Evolutionary conservation across 208 protist genomes (phyloP).

Genomic region (Acanthamoeba royreba): DNA sequence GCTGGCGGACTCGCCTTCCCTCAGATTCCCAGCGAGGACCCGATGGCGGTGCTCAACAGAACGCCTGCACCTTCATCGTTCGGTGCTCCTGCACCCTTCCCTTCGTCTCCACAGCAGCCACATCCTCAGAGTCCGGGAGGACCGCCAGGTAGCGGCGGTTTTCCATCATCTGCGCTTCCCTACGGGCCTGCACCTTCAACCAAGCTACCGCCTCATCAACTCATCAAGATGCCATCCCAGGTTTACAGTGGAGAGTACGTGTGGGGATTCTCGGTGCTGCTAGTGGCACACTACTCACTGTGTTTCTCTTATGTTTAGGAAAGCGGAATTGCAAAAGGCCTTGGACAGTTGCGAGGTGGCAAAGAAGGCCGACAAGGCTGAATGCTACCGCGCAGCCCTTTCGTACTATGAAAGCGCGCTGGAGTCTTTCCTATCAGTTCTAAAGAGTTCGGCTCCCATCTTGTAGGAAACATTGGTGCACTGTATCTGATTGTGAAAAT

Average conservation of each 20-base stretch:
- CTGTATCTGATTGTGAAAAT: no score
- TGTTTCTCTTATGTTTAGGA: no score
- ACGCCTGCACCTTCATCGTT: no score
- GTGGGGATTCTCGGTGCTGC: no score
- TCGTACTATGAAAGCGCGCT: neutral
- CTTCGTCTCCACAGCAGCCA: neutral
- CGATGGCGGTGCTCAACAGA: neutral
- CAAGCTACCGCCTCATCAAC: neutral
- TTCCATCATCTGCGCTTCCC: neutral
- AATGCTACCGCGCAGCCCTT: neutral
- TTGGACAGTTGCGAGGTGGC: neutral
- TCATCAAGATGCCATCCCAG: constrained; percentile 2
- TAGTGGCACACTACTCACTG: no score
- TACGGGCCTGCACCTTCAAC: neutral
- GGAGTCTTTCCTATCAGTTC: neutral
- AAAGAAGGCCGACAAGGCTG: neutral
- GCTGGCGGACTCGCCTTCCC: neutral
- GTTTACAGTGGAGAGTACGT: neutral
- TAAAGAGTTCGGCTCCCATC: neutral
- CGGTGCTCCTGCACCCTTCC: no score
- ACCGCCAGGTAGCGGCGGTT: neutral
- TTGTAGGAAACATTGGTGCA: no score
- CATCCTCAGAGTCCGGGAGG: neutral
- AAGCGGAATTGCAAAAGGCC: neutral
- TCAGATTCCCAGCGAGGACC: neutral